Conservation (phyloP, 345 rosid genomes). For the Streptanthus diversifolius region DNA sequence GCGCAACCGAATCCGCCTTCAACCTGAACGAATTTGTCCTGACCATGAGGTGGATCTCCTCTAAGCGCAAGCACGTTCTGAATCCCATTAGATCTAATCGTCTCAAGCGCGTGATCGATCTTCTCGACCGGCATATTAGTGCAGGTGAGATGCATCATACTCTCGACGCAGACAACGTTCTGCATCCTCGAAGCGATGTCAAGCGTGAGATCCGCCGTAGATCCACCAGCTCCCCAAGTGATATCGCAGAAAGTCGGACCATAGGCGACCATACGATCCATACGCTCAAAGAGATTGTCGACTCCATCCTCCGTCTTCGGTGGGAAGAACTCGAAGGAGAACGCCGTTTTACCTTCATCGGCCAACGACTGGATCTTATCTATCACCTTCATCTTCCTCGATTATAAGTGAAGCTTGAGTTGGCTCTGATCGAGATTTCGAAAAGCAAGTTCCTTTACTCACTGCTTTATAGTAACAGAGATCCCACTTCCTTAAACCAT, state of each 20-base stretch:
- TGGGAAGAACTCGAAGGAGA: constrained; percentile 98
- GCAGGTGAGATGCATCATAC: constrained; percentile 99
- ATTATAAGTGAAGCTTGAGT: neutral
- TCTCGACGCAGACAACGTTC: constrained; percentile 88
- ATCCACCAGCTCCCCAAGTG: constrained; percentile 99
- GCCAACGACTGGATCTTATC: constrained; percentile 60
- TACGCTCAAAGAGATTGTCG: constrained; percentile 92
- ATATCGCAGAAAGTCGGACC: constrained; percentile 94
- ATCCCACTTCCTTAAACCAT: no score
- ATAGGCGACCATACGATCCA: constrained; percentile 94
- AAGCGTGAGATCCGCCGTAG: constrained; percentile 92
- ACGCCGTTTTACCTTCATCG: constrained; percentile 47
- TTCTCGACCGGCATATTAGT: constrained; percentile 95
- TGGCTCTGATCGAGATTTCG: neutral
- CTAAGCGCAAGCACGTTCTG: constrained; percentile 98
- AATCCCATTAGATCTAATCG: constrained; percentile 83
- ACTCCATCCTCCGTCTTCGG: constrained; percentile 98
- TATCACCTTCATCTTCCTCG: constrained; percentile 66
- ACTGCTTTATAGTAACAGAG: constrained; percentile 23
- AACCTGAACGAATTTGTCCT: constrained; percentile 90
- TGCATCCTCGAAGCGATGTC: constrained; percentile 96
- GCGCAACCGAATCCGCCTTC: constrained; percentile 95
- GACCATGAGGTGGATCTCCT: constrained; percentile 99
- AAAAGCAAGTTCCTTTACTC: neutral
- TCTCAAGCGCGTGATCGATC: constrained; percentile 82